Conservation (phyloP, 176 grass and related monocot genomes). For the Leersia perrieri region DNA sequence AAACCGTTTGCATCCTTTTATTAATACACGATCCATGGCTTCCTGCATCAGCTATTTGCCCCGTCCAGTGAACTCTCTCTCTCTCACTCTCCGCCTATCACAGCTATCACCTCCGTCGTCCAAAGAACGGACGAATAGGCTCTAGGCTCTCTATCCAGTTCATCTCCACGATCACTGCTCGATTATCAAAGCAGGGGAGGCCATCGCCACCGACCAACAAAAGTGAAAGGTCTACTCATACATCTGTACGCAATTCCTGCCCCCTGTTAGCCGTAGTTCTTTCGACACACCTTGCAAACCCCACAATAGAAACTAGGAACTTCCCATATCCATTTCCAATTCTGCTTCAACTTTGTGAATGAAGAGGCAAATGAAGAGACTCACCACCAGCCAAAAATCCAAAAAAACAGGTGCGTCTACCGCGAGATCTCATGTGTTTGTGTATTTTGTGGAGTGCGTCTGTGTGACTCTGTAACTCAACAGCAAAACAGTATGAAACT, state of each 20-base stretch:
- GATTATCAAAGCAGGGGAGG: constrained; percentile 27
- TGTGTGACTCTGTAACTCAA: neutral
- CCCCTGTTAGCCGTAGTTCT: neutral
- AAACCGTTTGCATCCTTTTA: constrained; percentile 30
- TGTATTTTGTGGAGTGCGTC: constrained; percentile 2
- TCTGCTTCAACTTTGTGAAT: neutral
- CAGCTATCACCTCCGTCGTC: neutral
- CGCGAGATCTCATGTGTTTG: neutral
- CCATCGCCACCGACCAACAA: constrained; percentile 29
- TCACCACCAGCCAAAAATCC: constrained; percentile 15
- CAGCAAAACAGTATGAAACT: neutral
- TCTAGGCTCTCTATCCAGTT: neutral
- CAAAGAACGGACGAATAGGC: neutral
- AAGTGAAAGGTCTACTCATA: neutral
- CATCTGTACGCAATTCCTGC: neutral
- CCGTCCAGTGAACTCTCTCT: neutral
- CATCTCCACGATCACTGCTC: constrained; percentile 4
- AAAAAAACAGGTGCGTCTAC: constrained; percentile 34
- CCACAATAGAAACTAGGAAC: constrained; percentile 12
- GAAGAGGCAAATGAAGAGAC: constrained; percentile 45
- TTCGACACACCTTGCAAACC: neutral
- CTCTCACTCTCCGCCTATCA: neutral
- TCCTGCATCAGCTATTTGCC: constrained; percentile 40
- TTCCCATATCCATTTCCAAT: constrained; percentile 16
- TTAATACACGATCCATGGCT: constrained; percentile 42